Conservation (phyloP, 352 stramenopile species). For the Plasmopara viticola region DNA sequence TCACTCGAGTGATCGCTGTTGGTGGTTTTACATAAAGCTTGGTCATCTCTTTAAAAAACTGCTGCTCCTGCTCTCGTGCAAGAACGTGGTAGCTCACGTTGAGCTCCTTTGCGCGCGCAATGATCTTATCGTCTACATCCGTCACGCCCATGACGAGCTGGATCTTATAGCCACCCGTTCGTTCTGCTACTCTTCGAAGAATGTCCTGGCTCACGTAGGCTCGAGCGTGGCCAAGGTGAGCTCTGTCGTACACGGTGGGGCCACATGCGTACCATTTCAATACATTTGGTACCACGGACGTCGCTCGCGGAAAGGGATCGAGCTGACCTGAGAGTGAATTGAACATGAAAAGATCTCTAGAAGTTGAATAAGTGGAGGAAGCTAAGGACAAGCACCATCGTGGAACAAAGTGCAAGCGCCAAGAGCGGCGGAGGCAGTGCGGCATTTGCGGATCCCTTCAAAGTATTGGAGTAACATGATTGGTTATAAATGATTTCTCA, state of each 20-base stretch:
- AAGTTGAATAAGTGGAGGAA: not conserved
- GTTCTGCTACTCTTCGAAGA: conserved; percentile 80
- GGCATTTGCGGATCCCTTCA: too few species aligned
- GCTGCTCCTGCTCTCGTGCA: conserved; percentile 46
- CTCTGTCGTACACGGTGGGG: conserved; percentile 98
- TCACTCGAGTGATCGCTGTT: conserved; percentile 77
- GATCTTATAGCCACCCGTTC: conserved; percentile 91
- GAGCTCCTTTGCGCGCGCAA: conserved; percentile 49
- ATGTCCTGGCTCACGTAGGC: conserved; percentile 95
- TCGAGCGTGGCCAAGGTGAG: conserved; percentile 95
- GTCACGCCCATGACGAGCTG: conserved; percentile 95
- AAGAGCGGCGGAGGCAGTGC: too few species aligned
- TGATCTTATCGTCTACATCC: conserved; percentile 99
- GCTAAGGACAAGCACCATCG: not conserved
- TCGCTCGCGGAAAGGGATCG: conserved; percentile 41
- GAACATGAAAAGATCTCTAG: conserved; percentile 34
- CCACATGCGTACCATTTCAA: conserved; percentile 97
- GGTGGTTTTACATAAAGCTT: conserved; percentile 51
- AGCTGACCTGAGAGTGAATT: conserved; percentile 45
- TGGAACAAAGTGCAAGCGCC: not conserved
- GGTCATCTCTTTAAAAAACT: conserved; percentile 68
- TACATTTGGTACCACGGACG: conserved; percentile 35
- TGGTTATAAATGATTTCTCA: too few species aligned
- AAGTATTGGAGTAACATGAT: too few species aligned
- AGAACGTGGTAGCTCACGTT: conserved; percentile 39